Evolutionary conservation across 306 rosid genomes (phyloP).

Genomic region (Coriaria nepalensis): DNA sequence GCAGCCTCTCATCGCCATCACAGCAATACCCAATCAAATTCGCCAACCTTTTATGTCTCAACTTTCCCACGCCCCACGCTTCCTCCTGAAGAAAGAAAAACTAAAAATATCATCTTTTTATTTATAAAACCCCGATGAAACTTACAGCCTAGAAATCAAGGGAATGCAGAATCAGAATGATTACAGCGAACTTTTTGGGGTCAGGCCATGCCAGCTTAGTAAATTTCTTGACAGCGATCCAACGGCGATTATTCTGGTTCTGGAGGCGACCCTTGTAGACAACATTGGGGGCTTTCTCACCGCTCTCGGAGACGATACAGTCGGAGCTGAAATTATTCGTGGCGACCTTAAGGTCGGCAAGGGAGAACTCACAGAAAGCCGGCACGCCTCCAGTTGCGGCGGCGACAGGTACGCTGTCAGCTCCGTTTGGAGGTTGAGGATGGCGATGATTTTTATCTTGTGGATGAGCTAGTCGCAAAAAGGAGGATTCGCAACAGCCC

Average conservation of each 20-base stretch:
- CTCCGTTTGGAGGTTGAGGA: slow-evolving; percentile 23
- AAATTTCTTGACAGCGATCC: slow-evolving; percentile 64
- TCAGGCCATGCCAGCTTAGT: slow-evolving; percentile 60
- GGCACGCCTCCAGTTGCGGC: slow-evolving; percentile 12
- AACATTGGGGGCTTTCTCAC: slow-evolving; percentile 64
- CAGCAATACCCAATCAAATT: slow-evolving; percentile 81
- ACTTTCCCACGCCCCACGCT: slow-evolving; percentile 58
- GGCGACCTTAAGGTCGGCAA: slow-evolving; percentile 50
- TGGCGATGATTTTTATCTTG: not conserved
- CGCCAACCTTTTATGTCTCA: slow-evolving; percentile 51
- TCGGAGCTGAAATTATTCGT: slow-evolving; percentile 63
- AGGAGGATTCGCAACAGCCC: slow-evolving; percentile 14
- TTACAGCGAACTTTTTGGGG: slow-evolving; percentile 55
- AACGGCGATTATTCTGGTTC: slow-evolving; percentile 28
- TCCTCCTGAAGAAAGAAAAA: slow-evolving; percentile 32
- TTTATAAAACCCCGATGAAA: not conserved
- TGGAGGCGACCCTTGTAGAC: slow-evolving; percentile 63
- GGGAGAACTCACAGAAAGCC: slow-evolving; percentile 44
- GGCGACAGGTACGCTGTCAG: slow-evolving; percentile 3
- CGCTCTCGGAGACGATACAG: slow-evolving; percentile 60
- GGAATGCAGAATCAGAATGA: not conserved
- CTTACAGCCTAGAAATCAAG: slow-evolving; percentile 1
- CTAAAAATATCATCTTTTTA: not conserved
- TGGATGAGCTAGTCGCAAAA: slow-evolving; percentile 1
- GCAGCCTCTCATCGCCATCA: slow-evolving; percentile 63